Conservation (phyloP, 2,329 filamentous ascomycete genomes). For the Hypoxylon sp. region DNA sequence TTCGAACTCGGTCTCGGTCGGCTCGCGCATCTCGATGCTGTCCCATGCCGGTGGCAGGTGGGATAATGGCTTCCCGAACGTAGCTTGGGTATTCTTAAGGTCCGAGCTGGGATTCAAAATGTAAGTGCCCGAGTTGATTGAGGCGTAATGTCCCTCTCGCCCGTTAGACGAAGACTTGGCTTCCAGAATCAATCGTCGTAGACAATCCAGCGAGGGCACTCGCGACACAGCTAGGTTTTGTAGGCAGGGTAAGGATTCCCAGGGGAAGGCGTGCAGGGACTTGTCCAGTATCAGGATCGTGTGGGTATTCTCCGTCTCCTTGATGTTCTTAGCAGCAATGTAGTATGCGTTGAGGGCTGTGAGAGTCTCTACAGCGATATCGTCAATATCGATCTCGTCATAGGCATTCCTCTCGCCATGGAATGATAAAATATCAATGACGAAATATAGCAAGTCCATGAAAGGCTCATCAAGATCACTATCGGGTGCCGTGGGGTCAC, state of each 20-base stretch:
- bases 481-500: constrained; percentile 72
- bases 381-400: constrained; percentile 96
- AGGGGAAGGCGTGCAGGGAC: constrained; percentile 87
- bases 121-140: constrained; percentile 69
- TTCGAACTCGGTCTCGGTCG: constrained; percentile 81
- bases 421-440: constrained; percentile 95
- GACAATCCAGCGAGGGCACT: constrained; percentile 83
- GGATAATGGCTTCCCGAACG: constrained; percentile 73
- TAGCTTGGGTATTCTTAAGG: constrained; percentile 78
- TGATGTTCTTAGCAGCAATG: constrained; percentile 53
- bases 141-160: constrained; percentile 64
- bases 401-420: constrained; percentile 96
- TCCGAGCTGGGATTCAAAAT: constrained; percentile 92
- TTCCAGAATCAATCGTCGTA: constrained; percentile 78
- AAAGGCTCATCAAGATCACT: constrained; percentile 85
- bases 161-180: constrained; percentile 43
- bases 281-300: constrained; percentile 93
- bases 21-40: constrained; percentile 71
- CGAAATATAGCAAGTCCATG: constrained; percentile 94
- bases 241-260: constrained; percentile 93
- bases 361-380: constrained; percentile 85
- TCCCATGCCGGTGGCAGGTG: constrained; percentile 75
- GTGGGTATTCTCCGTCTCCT: constrained; percentile 63
- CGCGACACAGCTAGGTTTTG: constrained; percentile 81
- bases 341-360: constrained; percentile 87